These are phyloP conservation scores for Peribolospora kevripleyi DNA, from an alignment of 768 basidiomycete species.

Conservation along the genomic window DNA sequence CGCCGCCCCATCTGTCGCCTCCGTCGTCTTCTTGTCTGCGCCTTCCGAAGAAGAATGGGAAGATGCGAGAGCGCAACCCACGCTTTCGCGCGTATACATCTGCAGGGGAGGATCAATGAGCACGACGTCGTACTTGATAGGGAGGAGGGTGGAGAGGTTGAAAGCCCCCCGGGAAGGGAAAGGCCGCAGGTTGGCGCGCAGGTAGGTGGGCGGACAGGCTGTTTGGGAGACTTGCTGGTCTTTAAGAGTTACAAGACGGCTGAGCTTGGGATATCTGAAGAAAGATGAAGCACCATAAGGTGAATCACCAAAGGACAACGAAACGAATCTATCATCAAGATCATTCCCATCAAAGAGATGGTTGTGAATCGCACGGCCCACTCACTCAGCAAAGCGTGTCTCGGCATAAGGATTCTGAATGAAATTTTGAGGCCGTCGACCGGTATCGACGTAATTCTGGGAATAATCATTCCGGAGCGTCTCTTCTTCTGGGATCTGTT, in stretches of 20 bases:
- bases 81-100: neutral
- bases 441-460: conserved; percentile 65
- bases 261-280: conserved; percentile 80
- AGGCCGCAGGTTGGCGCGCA: conserved; percentile 24
- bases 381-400: conserved; percentile 78
- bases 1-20: neutral
- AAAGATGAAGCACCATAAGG: neutral
- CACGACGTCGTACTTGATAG: conserved; percentile 60
- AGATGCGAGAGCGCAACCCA: conserved; percentile 31
- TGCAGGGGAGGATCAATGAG: conserved; percentile 53
- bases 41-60: conserved; percentile 21
- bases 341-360: neutral
- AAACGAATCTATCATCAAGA: no score
- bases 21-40: no score
- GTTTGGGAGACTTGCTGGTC: conserved; percentile 45
- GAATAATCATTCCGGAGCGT: conserved; percentile 91
- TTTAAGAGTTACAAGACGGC: conserved; percentile 58
- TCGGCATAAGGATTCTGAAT: conserved; percentile 73
- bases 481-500: conserved; percentile 66
- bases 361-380: conserved; percentile 9
- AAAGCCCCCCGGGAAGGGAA: conserved; percentile 20
- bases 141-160: conserved; percentile 28
- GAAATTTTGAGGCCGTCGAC: conserved; percentile 84
- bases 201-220: conserved; percentile 48
- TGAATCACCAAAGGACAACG: neutral